Base-by-base conservation (phyloP, 2,329 filamentous ascomycete species). In the Mycosphaerella sp. region DNA sequence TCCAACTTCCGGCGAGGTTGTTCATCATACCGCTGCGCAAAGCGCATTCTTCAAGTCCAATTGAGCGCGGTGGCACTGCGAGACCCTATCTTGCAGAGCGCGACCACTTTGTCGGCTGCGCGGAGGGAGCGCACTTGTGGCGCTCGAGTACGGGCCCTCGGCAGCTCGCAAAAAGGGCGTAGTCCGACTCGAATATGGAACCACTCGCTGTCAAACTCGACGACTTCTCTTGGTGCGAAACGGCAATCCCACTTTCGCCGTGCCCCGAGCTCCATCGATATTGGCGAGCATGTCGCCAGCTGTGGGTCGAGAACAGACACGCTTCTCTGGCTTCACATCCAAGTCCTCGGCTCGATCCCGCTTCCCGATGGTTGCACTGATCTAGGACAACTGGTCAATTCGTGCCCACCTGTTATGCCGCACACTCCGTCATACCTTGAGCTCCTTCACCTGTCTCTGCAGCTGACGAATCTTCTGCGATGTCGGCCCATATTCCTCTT, bases 391-490 rank as follows among this genome's bases (percentile, higher is more conserved):
- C 36, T 11, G 36, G 14, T 14, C 10, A 39, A 39, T 11, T 39
- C 36, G 14, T 39, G 4, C 3, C 14, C 3, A 39, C 36, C 14
- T 39, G 10, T 14, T 39, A 39, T 39, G 7, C 36, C 7, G 21
- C 17, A 26, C 9, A 29, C 26, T 21, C 9, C 11, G 12, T 6
- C 29, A 29, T 45, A 54, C 34, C 17, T 17, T 43, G 11, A 50
- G 29, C n/a, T 41, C 48, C 23, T 11, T 54, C 10, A 44, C 14
- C 12, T 32, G 42, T 32, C 40, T 34, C 32, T 58, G 46, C n/a
- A 61, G 51, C 47, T 63, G 51, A 2, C 39, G 45, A 23, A 59
- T 45, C 39, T 61, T 57, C 29, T 60, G 57, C 5, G 12, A 10
- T 3, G 36, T 55, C 6, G 61, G 51, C 2, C 46, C 34, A 2